phyloP scores from a whole-genome alignment of 257 asterid genomes.

The Coffea canephora region DNA sequence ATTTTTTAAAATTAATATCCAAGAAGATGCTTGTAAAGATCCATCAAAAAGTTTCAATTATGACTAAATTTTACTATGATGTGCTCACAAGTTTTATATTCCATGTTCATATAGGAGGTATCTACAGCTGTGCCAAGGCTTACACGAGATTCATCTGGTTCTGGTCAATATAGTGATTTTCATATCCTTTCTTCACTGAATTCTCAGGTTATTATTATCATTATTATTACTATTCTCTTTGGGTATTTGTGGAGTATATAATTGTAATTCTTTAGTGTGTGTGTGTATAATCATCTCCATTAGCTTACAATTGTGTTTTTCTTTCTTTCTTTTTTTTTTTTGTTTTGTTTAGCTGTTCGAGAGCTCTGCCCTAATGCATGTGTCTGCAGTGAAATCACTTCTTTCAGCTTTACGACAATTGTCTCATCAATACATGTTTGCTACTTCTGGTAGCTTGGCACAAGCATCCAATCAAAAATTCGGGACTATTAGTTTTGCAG shows the following conservation, averaged over 20 bases:
- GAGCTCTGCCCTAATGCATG: conserved; percentile 93
- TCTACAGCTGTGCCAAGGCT: conserved; percentile 75
- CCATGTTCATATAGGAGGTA: conserved; percentile 61
- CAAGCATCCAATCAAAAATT: conserved; percentile 73
- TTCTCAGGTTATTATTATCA: conserved; percentile 60
- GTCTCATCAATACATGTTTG: conserved; percentile 73
- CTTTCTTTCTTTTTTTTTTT: conserved; percentile 1
- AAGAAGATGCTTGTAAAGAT: background rate
- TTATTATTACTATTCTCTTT: background rate
- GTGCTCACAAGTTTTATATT: background rate
- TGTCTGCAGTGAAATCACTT: conserved; percentile 85
- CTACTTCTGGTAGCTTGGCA: conserved; percentile 60
- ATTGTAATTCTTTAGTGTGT: background rate
- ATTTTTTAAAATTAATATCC: background rate
- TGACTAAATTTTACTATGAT: background rate
- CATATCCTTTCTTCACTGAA: conserved; percentile 86
- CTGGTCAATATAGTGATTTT: conserved; percentile 95
- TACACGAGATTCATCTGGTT: conserved; percentile 87
- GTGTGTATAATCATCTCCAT: background rate
- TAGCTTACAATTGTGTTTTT: background rate
- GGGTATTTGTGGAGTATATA: background rate
- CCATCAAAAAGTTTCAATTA: background rate
- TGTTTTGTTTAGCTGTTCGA: conserved; percentile 65
- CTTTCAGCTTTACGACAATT: conserved; percentile 91
- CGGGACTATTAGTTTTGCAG: conserved; percentile 82